Base-by-base conservation (phyloP, 805 yeast species). In the Yamadazyma insecticola region DNA sequence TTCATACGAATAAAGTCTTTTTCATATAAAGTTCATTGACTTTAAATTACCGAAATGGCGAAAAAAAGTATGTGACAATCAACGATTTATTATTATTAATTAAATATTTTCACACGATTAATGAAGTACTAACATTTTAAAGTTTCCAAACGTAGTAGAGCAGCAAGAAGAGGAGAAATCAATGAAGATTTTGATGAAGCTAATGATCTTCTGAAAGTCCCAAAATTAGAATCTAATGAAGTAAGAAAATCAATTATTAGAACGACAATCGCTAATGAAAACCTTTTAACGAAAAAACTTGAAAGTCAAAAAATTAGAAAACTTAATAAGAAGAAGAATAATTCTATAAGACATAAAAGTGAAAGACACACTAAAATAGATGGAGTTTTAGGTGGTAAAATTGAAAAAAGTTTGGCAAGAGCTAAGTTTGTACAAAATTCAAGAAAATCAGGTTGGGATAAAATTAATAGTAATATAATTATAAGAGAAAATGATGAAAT, bases 361-460 rank as follows among this genome's bases (percentile, higher is more conserved):
- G 72, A 73, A 42, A 67, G 73, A 41, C 75, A 77, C 5, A 50
- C 70, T 22, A 68, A 67, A 37, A 43, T 78, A 16, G 68, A 67
- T 16, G 84, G 81, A 20, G 69, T 70, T 28, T 59, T 81, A 31
- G 68, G 75, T 13, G 69, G 72, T 26, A 82, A 81, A 50, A 79
- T 81, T 24, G 73, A 73, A 41, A 76, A 74, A 43, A 76, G 86
- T 41, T 72, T 78, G 16, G 68, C 70, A 28, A 70, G 86, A 48
- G 79, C 85, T 14, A 78, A 67, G 44, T 72, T 63, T 43, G 76
- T 81, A 17, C 81, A 75, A 44, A 60, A 54, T 13, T 66, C 81
- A 8, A 68, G 92, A 54, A 81, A 80, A 51, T 60, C 84, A 0
- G 80, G 76, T 11, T 82, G 90, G 92, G 88, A 81, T 29, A 60